Evolutionary conservation across 164 flowering plant genomes (phyloP), one percentile per base, ranked within the genome.

Genomic region (Pachysandra terminalis): DNA sequence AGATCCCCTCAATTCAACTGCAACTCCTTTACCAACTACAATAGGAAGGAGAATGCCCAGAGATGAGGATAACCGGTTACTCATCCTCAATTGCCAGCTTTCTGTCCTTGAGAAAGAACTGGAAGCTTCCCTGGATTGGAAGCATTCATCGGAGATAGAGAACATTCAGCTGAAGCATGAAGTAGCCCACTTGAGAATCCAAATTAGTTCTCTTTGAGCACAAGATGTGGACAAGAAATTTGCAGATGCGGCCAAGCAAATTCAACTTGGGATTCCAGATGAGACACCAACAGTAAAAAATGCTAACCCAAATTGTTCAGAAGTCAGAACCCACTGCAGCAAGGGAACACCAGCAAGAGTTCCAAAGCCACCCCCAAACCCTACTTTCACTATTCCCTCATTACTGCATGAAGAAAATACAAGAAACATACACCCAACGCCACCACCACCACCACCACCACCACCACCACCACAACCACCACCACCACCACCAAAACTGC

Each of bases 161-260:
- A 90, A 90, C 58, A 78, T 75, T 58, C 88, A 85, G 56, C 77
- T 90, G 35, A 82, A 75, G 68, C 87, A 83, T 65, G 93, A 90
- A 80, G 73, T 86, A 0, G 51, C 61, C 2, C 82, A 72, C 26
- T 78, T 90, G 0, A 82, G 60, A 70, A 67, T 80, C 7, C 86
- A 87, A 40, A 37, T 87, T 25, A 63, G 69, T 16, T 68, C 80
- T 0, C 79, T 86, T 60, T 83, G 70, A 79, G 82, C 88, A 37
- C 87, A 81, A 51, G 76, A 77, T 40, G 67, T 65, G 24, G 79
- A 75, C 37, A 55, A 45, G 72, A 60, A 65, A 27, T 5, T 40
- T 40, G 40, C 63, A 35, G 81, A 76, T 51, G 71, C 57, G 56
- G n/a, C n/a, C n/a, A n/a, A n/a, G n/a, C n/a, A n/a, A 10, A 23